Evolutionary conservation across 2,329 filamentous ascomycete species (phyloP).

Genomic region (Cladosporium sp.): DNA sequence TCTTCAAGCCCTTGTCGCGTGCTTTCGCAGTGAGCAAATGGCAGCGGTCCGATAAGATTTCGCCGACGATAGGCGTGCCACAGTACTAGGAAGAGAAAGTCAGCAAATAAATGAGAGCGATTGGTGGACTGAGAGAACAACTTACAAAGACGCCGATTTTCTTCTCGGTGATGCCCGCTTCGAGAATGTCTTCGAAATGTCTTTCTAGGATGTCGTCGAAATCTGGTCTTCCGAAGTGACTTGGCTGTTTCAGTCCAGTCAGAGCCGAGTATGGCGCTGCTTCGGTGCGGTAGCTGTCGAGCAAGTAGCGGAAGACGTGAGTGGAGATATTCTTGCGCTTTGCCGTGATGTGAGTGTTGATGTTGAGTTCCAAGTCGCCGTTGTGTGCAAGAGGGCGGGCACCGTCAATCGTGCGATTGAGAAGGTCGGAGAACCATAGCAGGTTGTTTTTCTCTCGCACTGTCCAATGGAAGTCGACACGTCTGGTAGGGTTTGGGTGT

Average conservation of each 20-base stretch:
- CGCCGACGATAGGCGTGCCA: constrained; percentile 58
- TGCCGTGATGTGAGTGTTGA: constrained; percentile 60
- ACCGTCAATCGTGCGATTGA: constrained; percentile 52
- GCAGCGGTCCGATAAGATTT: constrained; percentile 59
- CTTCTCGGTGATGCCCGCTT: constrained; percentile 40
- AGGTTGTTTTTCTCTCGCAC: constrained; percentile 60
- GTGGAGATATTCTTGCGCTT: constrained; percentile 56
- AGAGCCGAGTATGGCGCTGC: constrained; percentile 55
- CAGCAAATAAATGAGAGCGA: background rate
- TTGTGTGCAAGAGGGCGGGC: constrained; percentile 41
- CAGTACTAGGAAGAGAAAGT: constrained; percentile 45
- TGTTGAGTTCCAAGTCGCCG: constrained; percentile 53
- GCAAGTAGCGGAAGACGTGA: constrained; percentile 59
- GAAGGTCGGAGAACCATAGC: constrained; percentile 59
- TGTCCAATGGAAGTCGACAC: constrained; percentile 64
- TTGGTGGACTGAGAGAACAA: background rate
- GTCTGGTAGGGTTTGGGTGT: constrained; percentile 32
- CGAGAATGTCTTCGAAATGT: constrained; percentile 58
- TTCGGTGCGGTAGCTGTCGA: constrained; percentile 58
- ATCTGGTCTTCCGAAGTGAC: constrained; percentile 58
- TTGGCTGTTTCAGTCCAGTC: constrained; percentile 57
- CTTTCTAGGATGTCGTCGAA: constrained; percentile 55
- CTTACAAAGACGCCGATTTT: constrained; percentile 56
- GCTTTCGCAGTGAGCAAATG: constrained; percentile 54
- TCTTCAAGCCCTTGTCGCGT: constrained; percentile 53